These are phyloP conservation scores for Fomitopsis serialis DNA, from an alignment of 768 basidiomycete genomes.

Conservation along the genomic window DNA sequence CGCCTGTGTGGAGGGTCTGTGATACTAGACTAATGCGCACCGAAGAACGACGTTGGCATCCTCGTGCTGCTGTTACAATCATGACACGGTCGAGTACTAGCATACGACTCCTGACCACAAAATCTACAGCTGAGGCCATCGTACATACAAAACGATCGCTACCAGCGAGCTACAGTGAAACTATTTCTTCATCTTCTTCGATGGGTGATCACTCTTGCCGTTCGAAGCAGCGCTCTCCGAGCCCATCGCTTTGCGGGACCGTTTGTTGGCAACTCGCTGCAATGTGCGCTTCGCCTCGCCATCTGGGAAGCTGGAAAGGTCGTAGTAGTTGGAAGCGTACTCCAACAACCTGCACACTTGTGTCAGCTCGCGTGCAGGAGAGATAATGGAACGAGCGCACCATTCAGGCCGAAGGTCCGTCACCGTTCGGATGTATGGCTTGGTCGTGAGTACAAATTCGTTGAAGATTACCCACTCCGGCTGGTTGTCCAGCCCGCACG, in stretches of 20 bases:
- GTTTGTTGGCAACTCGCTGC: conserved; percentile 16
- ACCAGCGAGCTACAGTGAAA: no score
- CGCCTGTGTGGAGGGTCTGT: no score
- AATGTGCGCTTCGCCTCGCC: conserved; percentile 21
- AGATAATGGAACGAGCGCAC: conserved; percentile 30
- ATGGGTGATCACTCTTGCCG: neutral
- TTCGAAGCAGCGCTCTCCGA: neutral
- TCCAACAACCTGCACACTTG: conserved; percentile 50
- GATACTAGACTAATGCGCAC: no score
- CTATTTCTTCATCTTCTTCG: neutral
- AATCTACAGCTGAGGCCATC: no score
- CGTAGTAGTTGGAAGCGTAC: conserved; percentile 21
- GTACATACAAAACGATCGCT: no score
- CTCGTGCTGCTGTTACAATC: no score
- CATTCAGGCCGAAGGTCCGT: conserved; percentile 86
- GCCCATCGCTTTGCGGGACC: neutral
- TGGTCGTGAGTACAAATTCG: conserved; percentile 90
- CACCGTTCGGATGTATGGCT: conserved; percentile 87
- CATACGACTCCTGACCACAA: no score
- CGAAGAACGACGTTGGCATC: no score
- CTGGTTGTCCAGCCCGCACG: conserved; percentile 79
- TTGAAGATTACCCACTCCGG: conserved; percentile 94
- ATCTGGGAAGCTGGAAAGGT: conserved; percentile 13
- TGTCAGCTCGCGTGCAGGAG: neutral
- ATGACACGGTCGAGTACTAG: no score